Conservation (phyloP, 176 grass and related monocot species). For the Pontederia paniculata region DNA sequence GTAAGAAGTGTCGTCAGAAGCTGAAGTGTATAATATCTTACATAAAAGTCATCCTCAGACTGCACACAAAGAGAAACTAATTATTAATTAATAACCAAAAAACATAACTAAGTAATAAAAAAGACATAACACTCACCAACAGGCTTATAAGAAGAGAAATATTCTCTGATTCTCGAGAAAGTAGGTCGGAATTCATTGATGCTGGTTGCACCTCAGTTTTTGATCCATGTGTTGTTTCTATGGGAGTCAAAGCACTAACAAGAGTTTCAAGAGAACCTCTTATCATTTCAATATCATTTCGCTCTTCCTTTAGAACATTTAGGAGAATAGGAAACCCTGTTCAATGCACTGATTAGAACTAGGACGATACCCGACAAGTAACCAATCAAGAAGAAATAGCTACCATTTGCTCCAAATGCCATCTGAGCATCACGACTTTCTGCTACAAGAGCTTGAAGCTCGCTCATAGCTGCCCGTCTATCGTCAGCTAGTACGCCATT, state of each 20-base stretch:
- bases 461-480: conserved; percentile 71
- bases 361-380: background rate
- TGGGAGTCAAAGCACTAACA: conserved; percentile 63
- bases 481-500: conserved; percentile 75
- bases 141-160: conserved; percentile 88
- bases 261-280: conserved; percentile 86
- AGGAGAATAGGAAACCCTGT: conserved; percentile 77
- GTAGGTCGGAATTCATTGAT: conserved; percentile 74
- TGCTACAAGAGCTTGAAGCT: conserved; percentile 71
- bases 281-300: conserved; percentile 85
- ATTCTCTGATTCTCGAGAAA: conserved; percentile 88
- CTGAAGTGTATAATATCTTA: conserved; percentile 93
- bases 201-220: conserved; percentile 85
- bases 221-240: conserved; percentile 44
- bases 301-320: conserved; percentile 77
- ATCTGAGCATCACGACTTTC: conserved; percentile 85
- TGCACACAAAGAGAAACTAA: conserved; percentile 28
- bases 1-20: conserved; percentile 93
- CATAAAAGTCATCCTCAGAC: conserved; percentile 99
- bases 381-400: conserved; percentile 8
- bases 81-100: background rate
- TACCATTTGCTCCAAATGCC: conserved; percentile 90
- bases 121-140: conserved; percentile 40
- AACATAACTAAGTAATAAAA: conserved; percentile 6
- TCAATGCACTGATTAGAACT: background rate